A percentile compares a stretch with the other conserved stretches of the same genome.
These are phyloP conservation scores for Auricularia heimuer DNA, from an alignment of 768 basidiomycete genomes.

Conservation along the genomic window DNA sequence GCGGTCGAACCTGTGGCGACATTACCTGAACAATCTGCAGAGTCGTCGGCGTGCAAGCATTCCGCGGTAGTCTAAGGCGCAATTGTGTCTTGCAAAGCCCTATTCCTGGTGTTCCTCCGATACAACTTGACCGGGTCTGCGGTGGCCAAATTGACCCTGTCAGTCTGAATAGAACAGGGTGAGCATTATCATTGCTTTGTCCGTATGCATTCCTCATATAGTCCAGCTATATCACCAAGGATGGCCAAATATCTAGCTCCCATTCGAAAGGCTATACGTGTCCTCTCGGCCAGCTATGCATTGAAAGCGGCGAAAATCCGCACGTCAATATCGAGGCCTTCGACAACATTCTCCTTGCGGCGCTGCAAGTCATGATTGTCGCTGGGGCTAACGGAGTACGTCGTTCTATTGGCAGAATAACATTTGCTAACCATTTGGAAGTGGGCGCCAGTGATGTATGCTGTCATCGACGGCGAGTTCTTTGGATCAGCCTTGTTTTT, in stretches of 20 bases:
- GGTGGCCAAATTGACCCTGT: slow-evolving; percentile 68
- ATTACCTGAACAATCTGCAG: slow-evolving; percentile 24
- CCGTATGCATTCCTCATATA: too few relatives aligned
- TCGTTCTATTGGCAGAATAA: slow-evolving; percentile 7
- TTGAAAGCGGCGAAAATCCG: slow-evolving; percentile 60
- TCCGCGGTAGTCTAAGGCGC: slow-evolving; percentile 69
- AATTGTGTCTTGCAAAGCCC: slow-evolving; percentile 35
- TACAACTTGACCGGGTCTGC: slow-evolving; percentile 50
- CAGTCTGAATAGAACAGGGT: slow-evolving; percentile 32
- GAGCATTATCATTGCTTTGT: not conserved
- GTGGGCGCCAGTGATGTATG: slow-evolving; percentile 82
- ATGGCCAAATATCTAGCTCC: slow-evolving; percentile 29
- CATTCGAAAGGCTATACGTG: slow-evolving; percentile 79
- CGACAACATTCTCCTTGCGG: slow-evolving; percentile 76
- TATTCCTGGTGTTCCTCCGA: slow-evolving; percentile 41
- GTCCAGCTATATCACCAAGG: slow-evolving; percentile 27
- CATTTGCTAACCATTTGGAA: slow-evolving; percentile 18
- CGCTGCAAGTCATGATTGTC: slow-evolving; percentile 76
- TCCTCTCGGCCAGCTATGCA: slow-evolving; percentile 59
- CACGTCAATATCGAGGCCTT: slow-evolving; percentile 61
- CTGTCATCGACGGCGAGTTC: slow-evolving; percentile 82
- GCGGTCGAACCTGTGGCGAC: not conserved
- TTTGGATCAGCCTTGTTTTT: slow-evolving; percentile 83
- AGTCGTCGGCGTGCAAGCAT: slow-evolving; percentile 90
- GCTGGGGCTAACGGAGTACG: slow-evolving; percentile 70